Evolutionary conservation across 2,329 filamentous ascomycete genomes (phyloP), one percentile per base, ranked within the genome.

Genomic region (Didymella lethalis): DNA sequence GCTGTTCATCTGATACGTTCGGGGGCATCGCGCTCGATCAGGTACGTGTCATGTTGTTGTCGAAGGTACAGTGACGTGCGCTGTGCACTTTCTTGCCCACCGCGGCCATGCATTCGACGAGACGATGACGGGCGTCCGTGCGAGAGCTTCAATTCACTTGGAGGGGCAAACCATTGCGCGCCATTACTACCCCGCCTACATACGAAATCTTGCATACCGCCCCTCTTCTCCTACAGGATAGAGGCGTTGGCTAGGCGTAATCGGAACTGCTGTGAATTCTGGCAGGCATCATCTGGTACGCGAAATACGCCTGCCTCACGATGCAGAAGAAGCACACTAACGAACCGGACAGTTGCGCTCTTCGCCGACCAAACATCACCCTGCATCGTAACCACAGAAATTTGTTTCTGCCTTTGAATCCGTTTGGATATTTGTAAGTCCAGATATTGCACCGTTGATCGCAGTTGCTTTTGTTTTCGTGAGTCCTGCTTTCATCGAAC

Each of bases 1-100:
- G 75, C 48, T 73, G 70, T 28, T 76, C 66, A 41, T 73, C 65
- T 23, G 73, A 71, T 44, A 70, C 64, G 61, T 67, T 64, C 51
- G 65, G 63, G 49, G 71, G 45, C 75, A 77, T 77, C 59, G 59
- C 41, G 40, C 40, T 47, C 57, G 64, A 41, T 47, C 32, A 60
- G 16, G 7, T 31, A 46, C 26, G 36, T 60, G 41, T 64, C 68
- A 71, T 70, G 55, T 64, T 63, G 57, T 57, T 45, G 36, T 44
- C 41, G n/a, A 20, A 45, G 18, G 26, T 26, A 41, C 46, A 45
- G 26, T 31, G 34, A 48, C 54, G 41, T 49, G 51, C 49, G 46
- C 47, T 49, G 48, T 50, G 4, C 18, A 36, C 11, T 47, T n/a
- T 43, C 25, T 49, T 55, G 46, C 51, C 59, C 57, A 47, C 62